A percentile compares a stretch with the other conserved stretches of the same genome.
phyloP scores from a whole-genome alignment of 2,329 filamentous ascomycete genomes.

The Neonectria ditissima region DNA sequence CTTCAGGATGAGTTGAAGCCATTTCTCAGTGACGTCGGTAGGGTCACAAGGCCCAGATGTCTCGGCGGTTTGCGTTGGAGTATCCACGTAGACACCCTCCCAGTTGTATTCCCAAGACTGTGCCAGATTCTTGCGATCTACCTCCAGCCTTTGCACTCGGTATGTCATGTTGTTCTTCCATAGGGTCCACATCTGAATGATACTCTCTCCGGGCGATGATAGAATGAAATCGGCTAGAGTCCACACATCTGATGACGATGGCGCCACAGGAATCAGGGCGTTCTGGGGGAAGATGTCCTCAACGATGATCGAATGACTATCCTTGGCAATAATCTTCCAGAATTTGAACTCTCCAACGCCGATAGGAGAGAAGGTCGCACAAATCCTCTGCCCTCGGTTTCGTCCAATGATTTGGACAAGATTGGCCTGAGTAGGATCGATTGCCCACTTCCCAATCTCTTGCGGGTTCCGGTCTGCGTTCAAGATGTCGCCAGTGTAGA shows the following conservation, averaged over 20 bases:
- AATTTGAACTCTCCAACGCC: conserved; percentile 94
- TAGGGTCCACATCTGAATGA: conserved; percentile 77
- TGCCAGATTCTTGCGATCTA: conserved; percentile 73
- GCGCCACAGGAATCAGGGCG: conserved; percentile 73
- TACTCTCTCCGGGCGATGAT: conserved; percentile 64
- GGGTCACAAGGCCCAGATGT: conserved; percentile 72
- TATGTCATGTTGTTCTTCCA: conserved; percentile 90
- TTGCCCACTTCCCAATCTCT: conserved; percentile 77
- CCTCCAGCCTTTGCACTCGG: conserved; percentile 78
- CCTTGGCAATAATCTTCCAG: conserved; percentile 78
- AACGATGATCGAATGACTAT: conserved; percentile 72
- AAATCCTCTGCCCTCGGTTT: conserved; percentile 63
- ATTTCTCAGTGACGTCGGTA: conserved; percentile 81
- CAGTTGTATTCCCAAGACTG: conserved; percentile 76
- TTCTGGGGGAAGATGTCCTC: conserved; percentile 76
- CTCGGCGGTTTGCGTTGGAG: conserved; percentile 64
- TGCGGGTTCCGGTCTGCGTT: conserved; percentile 74
- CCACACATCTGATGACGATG: conserved; percentile 81
- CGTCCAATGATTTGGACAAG: conserved; percentile 78
- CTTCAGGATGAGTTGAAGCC: conserved; percentile 85
- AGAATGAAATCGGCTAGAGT: conserved; percentile 82
- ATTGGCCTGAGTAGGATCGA: conserved; percentile 83
- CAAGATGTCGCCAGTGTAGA: conserved; percentile 82
- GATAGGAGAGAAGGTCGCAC: conserved; percentile 89
- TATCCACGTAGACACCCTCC: conserved; percentile 75